Percentiles rank a stretch among this genome's conserved stretches.
phyloP scores from a whole-genome alignment of 176 grass and related monocot genomes.

The Elaeis guineensis region DNA sequence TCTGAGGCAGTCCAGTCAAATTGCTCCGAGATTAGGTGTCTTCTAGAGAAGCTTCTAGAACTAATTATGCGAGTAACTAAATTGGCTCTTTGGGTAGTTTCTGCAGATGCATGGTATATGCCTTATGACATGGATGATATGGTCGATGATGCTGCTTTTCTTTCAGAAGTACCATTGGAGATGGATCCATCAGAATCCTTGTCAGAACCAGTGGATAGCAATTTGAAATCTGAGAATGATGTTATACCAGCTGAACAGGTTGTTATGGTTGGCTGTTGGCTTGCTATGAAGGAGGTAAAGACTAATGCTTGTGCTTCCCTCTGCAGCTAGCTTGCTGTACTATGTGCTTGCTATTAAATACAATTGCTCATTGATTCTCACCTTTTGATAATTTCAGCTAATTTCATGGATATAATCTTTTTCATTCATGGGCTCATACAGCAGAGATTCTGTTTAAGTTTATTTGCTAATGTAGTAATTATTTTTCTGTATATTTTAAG shows the following conservation, averaged over 20 bases:
- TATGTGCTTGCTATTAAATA: too few relatives aligned
- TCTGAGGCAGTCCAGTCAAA: constrained; percentile 46
- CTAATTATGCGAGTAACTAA: constrained; percentile 83
- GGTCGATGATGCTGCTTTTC: constrained; percentile 59
- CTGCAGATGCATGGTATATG: constrained; percentile 86
- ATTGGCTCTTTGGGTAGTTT: constrained; percentile 89
- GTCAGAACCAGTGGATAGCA: constrained; percentile 31
- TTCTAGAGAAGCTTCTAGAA: constrained; percentile 80
- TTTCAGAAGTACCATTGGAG: constrained; percentile 45
- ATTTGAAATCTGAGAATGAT: constrained; percentile 36
- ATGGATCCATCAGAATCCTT: constrained; percentile 34
- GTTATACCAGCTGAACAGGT: constrained; percentile 58
- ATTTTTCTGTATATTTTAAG: too few relatives aligned
- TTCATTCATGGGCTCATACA: too few relatives aligned
- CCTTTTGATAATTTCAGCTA: too few relatives aligned
- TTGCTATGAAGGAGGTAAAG: constrained; percentile 98
- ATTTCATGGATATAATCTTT: constrained; percentile 9
- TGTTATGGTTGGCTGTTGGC: constrained; percentile 98
- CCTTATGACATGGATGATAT: constrained; percentile 78
- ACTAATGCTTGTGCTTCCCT: constrained; percentile 8
- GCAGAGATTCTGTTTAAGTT: too few relatives aligned
- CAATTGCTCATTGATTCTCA: too few relatives aligned
- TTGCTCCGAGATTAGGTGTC: constrained; percentile 51
- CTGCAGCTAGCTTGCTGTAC: neutral
- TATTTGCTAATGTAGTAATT: too few relatives aligned